Percentiles rank a stretch among this genome's conserved stretches.
Evolutionary conservation across 371 early-diverging fungal species (phyloP).

Genomic region (Chytridium lagenaria): DNA sequence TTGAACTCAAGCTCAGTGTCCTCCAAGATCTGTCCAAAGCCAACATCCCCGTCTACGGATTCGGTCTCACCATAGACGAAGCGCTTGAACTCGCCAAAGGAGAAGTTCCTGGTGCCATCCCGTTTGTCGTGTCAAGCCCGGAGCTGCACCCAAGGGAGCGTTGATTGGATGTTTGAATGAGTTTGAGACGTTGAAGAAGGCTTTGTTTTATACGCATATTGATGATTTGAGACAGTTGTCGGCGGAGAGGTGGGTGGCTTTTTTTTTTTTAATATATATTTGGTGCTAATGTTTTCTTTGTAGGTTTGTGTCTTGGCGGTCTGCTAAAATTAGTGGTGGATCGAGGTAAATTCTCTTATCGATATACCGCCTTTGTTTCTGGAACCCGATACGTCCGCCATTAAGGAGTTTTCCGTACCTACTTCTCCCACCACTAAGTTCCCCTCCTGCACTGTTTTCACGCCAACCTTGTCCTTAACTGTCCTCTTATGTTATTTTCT

Average conservation of each 20-base stretch:
- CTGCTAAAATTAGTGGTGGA: too few species aligned
- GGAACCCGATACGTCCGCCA: too few species aligned
- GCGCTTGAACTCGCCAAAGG: slow-evolving; percentile 34
- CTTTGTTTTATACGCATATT: slow-evolving; percentile 56
- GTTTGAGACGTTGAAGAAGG: slow-evolving; percentile 38
- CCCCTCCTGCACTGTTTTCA: too few species aligned
- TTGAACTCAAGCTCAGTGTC: slow-evolving; percentile 57
- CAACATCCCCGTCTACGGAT: slow-evolving; percentile 52
- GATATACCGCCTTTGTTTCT: too few species aligned
- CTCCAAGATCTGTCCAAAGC: slow-evolving; percentile 57
- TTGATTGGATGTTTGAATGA: slow-evolving; percentile 34
- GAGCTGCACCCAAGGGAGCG: background rate
- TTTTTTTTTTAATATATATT: background rate
- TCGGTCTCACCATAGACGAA: slow-evolving; percentile 42
- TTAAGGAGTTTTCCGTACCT: too few species aligned
- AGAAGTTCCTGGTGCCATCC: slow-evolving; percentile 37
- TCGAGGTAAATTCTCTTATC: too few species aligned
- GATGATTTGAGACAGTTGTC: slow-evolving; percentile 58
- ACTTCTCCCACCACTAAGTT: too few species aligned
- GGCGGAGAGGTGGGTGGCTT: slow-evolving; percentile 51
- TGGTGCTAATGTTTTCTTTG: background rate
- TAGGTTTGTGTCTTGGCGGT: slow-evolving; percentile 12
- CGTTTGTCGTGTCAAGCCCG: slow-evolving; percentile 39
- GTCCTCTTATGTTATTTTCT: too few species aligned
- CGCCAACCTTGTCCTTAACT: too few species aligned